Conservation (phyloP, 768 basidiomycete species). For the Mycena crocata region DNA sequence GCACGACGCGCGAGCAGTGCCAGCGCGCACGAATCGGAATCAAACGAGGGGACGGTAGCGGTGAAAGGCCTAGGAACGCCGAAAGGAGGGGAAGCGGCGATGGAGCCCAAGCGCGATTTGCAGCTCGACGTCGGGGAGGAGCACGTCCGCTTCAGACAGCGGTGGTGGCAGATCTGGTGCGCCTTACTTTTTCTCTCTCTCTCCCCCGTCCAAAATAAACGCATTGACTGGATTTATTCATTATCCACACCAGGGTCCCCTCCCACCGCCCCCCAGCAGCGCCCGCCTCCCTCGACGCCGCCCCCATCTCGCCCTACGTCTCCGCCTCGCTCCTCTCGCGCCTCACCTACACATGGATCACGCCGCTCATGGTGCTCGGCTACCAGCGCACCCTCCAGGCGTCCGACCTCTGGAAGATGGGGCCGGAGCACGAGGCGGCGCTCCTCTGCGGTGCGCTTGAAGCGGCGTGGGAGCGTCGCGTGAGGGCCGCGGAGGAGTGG, state of each 20-base stretch:
- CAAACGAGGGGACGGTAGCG: no score
- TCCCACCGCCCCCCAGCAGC: conserved; percentile 67
- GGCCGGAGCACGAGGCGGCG: conserved; percentile 59
- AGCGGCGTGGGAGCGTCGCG: conserved; percentile 63
- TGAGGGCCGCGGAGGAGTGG: conserved; percentile 62
- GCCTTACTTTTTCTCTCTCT: not conserved
- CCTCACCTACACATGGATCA: conserved; percentile 76
- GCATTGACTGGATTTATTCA: not conserved
- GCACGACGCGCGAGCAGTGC: no score
- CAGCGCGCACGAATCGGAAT: no score
- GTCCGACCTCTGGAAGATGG: conserved; percentile 79
- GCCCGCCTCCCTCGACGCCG: conserved; percentile 65
- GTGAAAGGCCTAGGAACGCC: no score
- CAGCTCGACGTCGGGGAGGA: conserved; percentile 55
- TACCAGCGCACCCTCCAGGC: conserved; percentile 81
- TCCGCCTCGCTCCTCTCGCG: conserved; percentile 70
- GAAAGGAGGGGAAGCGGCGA: no score
- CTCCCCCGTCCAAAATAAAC: not conserved
- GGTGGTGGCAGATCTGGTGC: conserved; percentile 67
- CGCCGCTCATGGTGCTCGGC: conserved; percentile 70
- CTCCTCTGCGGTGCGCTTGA: conserved; percentile 64
- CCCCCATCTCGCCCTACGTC: conserved; percentile 69
- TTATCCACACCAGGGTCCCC: conserved; percentile 58
- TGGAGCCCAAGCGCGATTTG: conserved; percentile 33
- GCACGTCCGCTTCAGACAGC: conserved; percentile 52